Percentiles rank a stretch among this genome's conserved stretches.
phyloP scores from a whole-genome alignment of 257 asterid species.

The Thymus quinquecostatus region DNA sequence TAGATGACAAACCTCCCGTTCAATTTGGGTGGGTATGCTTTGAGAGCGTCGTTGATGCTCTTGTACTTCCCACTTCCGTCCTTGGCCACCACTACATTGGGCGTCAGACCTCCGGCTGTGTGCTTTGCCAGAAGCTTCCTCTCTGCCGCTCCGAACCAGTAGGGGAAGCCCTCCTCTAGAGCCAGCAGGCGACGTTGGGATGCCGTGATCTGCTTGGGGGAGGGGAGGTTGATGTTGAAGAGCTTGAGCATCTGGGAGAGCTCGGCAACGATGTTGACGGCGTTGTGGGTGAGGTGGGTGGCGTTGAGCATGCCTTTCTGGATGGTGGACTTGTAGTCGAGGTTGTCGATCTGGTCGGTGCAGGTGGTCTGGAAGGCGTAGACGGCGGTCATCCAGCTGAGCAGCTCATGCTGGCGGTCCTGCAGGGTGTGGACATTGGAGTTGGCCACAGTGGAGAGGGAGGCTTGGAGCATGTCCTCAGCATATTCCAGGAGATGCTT shows the following conservation, averaged over 20 bases:
- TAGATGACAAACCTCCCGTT: slow-evolving; percentile 59
- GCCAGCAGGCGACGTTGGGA: slow-evolving; percentile 28
- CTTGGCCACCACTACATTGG: slow-evolving; percentile 63
- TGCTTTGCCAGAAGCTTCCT: slow-evolving; percentile 49
- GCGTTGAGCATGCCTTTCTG: slow-evolving; percentile 46
- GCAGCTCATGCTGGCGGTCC: slow-evolving; percentile 47
- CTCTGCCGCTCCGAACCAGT: slow-evolving; percentile 62
- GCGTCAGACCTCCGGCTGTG: slow-evolving; percentile 16
- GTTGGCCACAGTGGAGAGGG: slow-evolving; percentile 39
- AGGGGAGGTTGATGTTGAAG: slow-evolving; percentile 35
- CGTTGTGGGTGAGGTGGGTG: slow-evolving; percentile 68
- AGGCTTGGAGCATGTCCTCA: slow-evolving; percentile 44
- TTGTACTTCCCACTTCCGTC: slow-evolving; percentile 68
- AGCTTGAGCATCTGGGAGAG: slow-evolving; percentile 42
- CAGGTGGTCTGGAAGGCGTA: slow-evolving; percentile 52
- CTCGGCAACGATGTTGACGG: slow-evolving; percentile 57
- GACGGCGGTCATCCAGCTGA: slow-evolving; percentile 58
- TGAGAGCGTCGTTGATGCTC: slow-evolving; percentile 50
- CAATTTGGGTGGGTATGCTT: slow-evolving; percentile 52
- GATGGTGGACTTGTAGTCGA: slow-evolving; percentile 45
- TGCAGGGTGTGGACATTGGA: slow-evolving; percentile 42
- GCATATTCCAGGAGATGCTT: slow-evolving; percentile 55
- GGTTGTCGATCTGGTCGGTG: slow-evolving; percentile 46
- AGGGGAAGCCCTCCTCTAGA: slow-evolving; percentile 42
- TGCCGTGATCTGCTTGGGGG: neutral